Evolutionary conservation across 495 filamentous ascomycete genomes (phyloP), one percentile per base, ranked within the genome.

Genomic region (Aspergillus sclerotiicarbonarius): DNA sequence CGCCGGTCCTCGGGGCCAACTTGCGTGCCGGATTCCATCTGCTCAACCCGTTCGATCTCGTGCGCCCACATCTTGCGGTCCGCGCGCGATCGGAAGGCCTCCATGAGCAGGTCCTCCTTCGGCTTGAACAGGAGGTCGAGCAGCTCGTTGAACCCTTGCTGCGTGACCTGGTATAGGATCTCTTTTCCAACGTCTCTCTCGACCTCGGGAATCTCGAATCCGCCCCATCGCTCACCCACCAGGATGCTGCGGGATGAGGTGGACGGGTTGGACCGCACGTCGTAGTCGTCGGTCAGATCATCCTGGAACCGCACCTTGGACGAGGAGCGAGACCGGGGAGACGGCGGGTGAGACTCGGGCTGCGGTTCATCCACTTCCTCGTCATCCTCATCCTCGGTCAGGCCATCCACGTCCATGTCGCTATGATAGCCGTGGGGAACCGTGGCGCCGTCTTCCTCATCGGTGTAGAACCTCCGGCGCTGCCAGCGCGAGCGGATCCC

Each of bases 121-220:
- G 77, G 77, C 61, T 86, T 86, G 76, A 98, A 98, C 0, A 98
- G 76, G 9, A 85, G 77, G 67, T 96, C 90, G 6, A 98, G 82
- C 4, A 98, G 76, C 69, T 98, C 91, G 65, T 97, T 96, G 70
- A 96, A 87, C 1, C 89, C 91, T 65, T 96, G 87, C 64, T 96
- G 90, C 0, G 88, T 90, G 16, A 93, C 85, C 66, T 96, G 90
- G 64, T 94, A 96, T 7, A 98, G 76, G 15, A 96, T 84, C 64
- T 98, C 94, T 60, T 89, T 90, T 31, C 91, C 91, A 8, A 88
- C 83, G 65, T 96, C 91, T 61, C 77, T 80, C 63, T 96, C 92
- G 15, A 85, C 84, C 50, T 90, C 88, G 8, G 90, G 88, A 12
- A 90, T 87, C 59, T 92, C 90, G 64, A 90, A 89, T 8, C 85